These are phyloP conservation scores for Paraphysoderma sedebokerense DNA, from an alignment of 371 early-diverging fungal genomes.

Conservation along the genomic window DNA sequence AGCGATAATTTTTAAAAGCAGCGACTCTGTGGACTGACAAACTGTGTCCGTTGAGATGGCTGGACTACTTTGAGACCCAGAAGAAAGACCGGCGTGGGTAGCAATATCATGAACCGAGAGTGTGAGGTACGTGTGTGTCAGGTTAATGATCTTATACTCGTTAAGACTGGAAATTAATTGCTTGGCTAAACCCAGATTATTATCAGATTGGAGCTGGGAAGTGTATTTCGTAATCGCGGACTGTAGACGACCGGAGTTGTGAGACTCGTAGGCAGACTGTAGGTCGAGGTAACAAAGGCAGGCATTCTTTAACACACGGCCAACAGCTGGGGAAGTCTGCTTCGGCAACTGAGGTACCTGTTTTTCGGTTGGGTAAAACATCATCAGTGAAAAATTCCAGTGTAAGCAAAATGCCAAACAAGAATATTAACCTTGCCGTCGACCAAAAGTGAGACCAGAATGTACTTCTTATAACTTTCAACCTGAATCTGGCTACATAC, in stretches of 20 bases:
- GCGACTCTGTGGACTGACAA: too few relatives aligned
- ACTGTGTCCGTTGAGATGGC: too few relatives aligned
- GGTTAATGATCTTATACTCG: slow-evolving; percentile 39
- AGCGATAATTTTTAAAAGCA: too few relatives aligned
- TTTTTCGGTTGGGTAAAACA: background rate
- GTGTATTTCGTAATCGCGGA: slow-evolving; percentile 20
- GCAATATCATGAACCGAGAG: slow-evolving; percentile 51
- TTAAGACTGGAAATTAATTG: slow-evolving; percentile 39
- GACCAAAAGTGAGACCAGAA: slow-evolving; percentile 39
- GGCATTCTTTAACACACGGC: slow-evolving; percentile 24
- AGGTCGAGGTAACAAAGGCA: slow-evolving; percentile 33
- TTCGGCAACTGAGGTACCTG: slow-evolving; percentile 33
- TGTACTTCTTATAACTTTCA: slow-evolving; percentile 51
- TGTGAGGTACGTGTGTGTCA: slow-evolving; percentile 60
- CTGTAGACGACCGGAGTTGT: slow-evolving; percentile 8
- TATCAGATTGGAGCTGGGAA: background rate
- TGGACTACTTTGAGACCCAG: too few relatives aligned
- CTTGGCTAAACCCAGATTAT: slow-evolving; percentile 48
- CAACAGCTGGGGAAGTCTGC: slow-evolving; percentile 32
- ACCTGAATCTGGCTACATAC: slow-evolving; percentile 55
- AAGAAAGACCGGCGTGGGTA: too few relatives aligned
- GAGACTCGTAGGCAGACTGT: slow-evolving; percentile 33
- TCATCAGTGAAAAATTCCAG: background rate
- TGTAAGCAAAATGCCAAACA: background rate
- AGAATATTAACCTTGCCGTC: slow-evolving; percentile 23